Conservation (phyloP, 2,329 filamentous ascomycete species). For the Penicillium rolfsii region DNA sequence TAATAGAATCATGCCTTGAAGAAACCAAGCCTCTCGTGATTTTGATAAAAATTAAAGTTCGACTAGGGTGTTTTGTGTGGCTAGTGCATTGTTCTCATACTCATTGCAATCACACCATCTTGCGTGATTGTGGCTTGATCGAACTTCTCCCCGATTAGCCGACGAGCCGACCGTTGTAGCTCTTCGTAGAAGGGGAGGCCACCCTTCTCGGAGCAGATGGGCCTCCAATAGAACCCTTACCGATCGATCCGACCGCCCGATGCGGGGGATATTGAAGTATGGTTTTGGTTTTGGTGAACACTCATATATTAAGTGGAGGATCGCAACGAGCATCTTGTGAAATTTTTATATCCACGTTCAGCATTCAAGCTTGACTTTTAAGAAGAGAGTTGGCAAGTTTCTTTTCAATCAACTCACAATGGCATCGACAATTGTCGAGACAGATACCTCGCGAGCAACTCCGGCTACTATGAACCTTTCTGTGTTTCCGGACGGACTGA, state of each 20-base stretch:
- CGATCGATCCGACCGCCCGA: constrained; percentile 22
- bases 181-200: not conserved
- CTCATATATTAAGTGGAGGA: constrained; percentile 12
- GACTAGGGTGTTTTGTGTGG: not conserved
- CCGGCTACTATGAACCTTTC: constrained; percentile 9
- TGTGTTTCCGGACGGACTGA: constrained; percentile 65
- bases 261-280: not conserved
- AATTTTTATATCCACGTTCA: not conserved
- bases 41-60: not conserved
- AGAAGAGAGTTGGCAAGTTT: too few relatives aligned
- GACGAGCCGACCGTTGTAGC: constrained; percentile 10
- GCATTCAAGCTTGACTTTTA: not conserved
- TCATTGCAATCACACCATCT: constrained; percentile 2
- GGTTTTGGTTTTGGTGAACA: not conserved
- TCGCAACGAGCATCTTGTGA: not conserved
- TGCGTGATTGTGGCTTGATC: constrained; percentile 16
- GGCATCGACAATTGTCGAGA: constrained; percentile 14
- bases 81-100: not conserved
- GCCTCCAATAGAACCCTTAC: not conserved
- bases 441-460: not conserved
- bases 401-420: not conserved
- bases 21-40: not conserved
- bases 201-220: not conserved
- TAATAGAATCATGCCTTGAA: not conserved
- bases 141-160: constrained; percentile 14